Base-by-base conservation (phyloP, 2,329 filamentous ascomycete species). In the Gremmenia infestans region DNA sequence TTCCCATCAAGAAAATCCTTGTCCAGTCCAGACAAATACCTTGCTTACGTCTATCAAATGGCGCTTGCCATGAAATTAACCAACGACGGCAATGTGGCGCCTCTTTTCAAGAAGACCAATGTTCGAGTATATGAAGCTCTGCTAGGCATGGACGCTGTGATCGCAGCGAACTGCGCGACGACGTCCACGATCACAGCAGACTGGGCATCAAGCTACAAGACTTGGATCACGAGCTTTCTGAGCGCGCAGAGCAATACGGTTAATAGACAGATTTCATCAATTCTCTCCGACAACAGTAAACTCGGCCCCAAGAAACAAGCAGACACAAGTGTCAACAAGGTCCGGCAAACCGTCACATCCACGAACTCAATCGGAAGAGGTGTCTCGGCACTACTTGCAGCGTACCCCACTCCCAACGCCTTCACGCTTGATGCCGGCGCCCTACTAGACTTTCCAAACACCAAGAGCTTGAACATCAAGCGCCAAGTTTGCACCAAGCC, bases 51-150 rank as follows among this genome's bases (percentile, higher is more conserved):
- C 5, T 52, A 52, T 17, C 39, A 52, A 35, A 4, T 52, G 39
- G 50, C 50, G 32, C 50, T 52, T 19, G 50, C 40, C 22, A 35
- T 52, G 23, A 52, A 52, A 25, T 23, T 52, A 7, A 52, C 50
- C 11, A 52, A 52, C 25, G 50, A 52, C 50, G 39, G 23, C 23
- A 14, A n/a, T 8, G 50, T 52, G 6, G 42, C 40, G 7, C 40
- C 50, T 12, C 17, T 52, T 2, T 52, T 52, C 25, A 15, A 45
- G 22, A 52, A 52, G 39, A 37, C 40, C 5, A 52, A 52, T 15
- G 39, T 32, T 22, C 50, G 50, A n/a, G 42, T 52, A 15, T 52
- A 52, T 28, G 50, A 40, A 15, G 50, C 50, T 14, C n/a, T 52
- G n/a, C 23, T 52, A 28, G 50, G 50, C 5, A 47, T 52, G 50